phyloP scores from a whole-genome alignment of 345 rosid species.

The Citrus sinensis region DVS_A1.0 CM039161.1:23593001-23593500 shows the following conservation, averaged over 20 bases:
- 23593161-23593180: constrained; percentile 44
- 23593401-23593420: background rate
- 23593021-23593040: background rate
- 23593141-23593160: constrained; percentile 33
- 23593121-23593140: constrained; percentile 37
- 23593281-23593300: constrained; percentile 8
- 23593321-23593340: background rate
- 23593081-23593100: constrained; percentile 42
- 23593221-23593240: constrained; percentile 27
- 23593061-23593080: background rate
- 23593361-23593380: background rate
- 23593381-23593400: background rate
- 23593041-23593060: too few species aligned
- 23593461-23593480: constrained; percentile 4
- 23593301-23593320: background rate
- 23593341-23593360: background rate
- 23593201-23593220: constrained; percentile 40
- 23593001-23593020: background rate
- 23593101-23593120: constrained; percentile 36
- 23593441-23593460: background rate
- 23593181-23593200: constrained; percentile 41
- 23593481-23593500: background rate
- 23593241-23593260: constrained; percentile 23
- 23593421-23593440: background rate
- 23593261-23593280: background rate